Base-by-base conservation (phyloP, 2,329 filamentous ascomycete species). In the Colletotrichum godetiae region DNA sequence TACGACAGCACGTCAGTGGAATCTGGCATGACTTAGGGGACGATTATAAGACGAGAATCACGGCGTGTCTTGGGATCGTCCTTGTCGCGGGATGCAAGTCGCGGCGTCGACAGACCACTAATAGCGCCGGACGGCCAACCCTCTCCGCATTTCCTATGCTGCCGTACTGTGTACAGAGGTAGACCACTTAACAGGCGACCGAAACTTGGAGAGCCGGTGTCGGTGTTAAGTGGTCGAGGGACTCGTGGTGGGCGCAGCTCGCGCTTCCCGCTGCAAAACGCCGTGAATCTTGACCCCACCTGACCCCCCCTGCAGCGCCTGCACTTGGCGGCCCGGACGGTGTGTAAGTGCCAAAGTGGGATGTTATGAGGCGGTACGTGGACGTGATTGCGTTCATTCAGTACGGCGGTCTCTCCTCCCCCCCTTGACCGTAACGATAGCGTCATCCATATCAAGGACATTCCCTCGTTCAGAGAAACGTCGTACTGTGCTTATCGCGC, bases 11-110 rank as follows among this genome's bases (percentile, higher is more conserved):
- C 56, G 55, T 52, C 60, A 73, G 60, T 52, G 49, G 71, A 61
- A 57, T 53, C 71, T 71, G 71, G 67, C 67, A 73, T 73, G 67
- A 66, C 60, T 66, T 70, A n/a, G 22, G 29, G 35, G 22, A 71
- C 61, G 61, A 62, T 71, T 66, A 73, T 71, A 66, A 71, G 71
- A 73, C 61, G 70, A 73, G 55, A 57, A 70, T 66, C 55, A 66
- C 22, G 60, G 56, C 35, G 8, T 70, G 60, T 61, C 67, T 71
- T 71, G 60, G 71, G 71, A 66, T 70, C 49, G 71, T 62, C 71
- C 71, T 73, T 73, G 71, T 73, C 46, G 67, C 46, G 19, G 49
- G 56, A 61, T 49, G 67, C 67, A 70, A 13, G 59, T 65, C 49
- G 71, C 60, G 53, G 42, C 42, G 42, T 49, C 42, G 42, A n/a